Evolutionary conservation across 2,329 filamentous ascomycete species (phyloP).

Genomic region (Aspergillus viridinutans): DNA sequence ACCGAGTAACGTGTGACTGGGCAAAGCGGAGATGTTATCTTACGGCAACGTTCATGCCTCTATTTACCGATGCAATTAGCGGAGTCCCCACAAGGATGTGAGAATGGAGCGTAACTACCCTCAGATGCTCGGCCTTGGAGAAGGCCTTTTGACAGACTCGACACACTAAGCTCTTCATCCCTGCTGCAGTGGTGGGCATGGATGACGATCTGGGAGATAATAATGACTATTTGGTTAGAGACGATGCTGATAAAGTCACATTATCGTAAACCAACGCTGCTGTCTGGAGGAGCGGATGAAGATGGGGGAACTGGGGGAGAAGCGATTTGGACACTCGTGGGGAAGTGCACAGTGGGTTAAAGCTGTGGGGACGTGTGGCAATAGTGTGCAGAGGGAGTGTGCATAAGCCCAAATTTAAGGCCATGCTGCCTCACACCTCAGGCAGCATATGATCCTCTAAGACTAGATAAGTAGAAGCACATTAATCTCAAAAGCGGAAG

Average conservation of each 20-base stretch:
- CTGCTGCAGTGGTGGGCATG: constrained; percentile 10
- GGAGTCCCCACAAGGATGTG: constrained; percentile 10
- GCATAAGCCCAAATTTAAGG: background rate
- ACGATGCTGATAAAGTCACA: background rate
- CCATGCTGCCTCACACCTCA: background rate
- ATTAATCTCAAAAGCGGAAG: background rate
- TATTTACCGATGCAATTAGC: constrained; percentile 18
- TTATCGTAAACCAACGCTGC: background rate
- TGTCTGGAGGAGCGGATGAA: background rate
- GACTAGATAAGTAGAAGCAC: background rate
- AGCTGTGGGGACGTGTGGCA: background rate
- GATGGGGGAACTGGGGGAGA: background rate
- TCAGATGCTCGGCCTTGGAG: constrained; percentile 40
- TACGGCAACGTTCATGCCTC: constrained; percentile 45
- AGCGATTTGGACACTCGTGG: too few species aligned
- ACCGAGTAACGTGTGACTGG: constrained; percentile 1
- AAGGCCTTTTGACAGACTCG: constrained; percentile 40
- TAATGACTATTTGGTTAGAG: background rate
- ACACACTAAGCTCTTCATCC: constrained; percentile 33
- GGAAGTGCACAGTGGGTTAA: too few species aligned
- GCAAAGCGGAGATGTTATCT: constrained; percentile 12
- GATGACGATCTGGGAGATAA: background rate
- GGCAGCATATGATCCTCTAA: background rate
- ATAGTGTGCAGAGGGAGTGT: background rate
- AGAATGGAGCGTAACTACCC: constrained; percentile 23